These are phyloP conservation scores for Centrapalus pauciflorus DNA, from an alignment of 129 eudicot genomes.

Conservation along the genomic window DNA sequence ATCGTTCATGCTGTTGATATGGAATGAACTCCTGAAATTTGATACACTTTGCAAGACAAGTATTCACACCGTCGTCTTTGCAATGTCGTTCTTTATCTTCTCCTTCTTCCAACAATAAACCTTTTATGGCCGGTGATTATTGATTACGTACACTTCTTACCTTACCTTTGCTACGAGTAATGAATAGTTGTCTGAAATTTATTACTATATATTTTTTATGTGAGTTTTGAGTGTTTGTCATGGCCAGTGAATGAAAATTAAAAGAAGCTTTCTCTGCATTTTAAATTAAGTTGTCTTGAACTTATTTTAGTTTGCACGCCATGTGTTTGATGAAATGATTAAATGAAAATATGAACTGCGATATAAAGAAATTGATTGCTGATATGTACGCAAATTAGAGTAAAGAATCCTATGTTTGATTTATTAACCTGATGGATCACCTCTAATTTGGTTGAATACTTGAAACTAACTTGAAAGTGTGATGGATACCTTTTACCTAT, in stretches of 20 bases:
- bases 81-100: constrained; percentile 15
- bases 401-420: not conserved
- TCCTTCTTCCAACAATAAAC: constrained; percentile 40
- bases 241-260: constrained; percentile 81
- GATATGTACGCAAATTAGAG: not conserved
- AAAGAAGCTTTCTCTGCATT: constrained; percentile 61
- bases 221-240: constrained; percentile 48
- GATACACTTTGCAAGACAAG: constrained; percentile 24
- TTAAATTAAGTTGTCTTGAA: not conserved
- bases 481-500: not conserved
- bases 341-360: constrained; percentile 5
- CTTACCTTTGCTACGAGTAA: too few relatives aligned
- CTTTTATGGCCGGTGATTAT: constrained; percentile 54
- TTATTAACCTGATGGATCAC: not conserved
- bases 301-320: not conserved
- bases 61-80: constrained; percentile 24
- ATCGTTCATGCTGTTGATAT: too few relatives aligned
- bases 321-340: constrained; percentile 49
- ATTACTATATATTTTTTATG: not conserved
- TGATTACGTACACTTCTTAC: not conserved
- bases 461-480: not conserved
- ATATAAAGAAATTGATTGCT: not conserved
- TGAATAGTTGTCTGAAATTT: not conserved
- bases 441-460: not conserved
- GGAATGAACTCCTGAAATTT: too few relatives aligned